A percentile compares a stretch with the other conserved stretches of the same genome.
phyloP scores from a whole-genome alignment of 1,139 yeast genomes.

The Debaryomycetaceae sp. region DNA sequence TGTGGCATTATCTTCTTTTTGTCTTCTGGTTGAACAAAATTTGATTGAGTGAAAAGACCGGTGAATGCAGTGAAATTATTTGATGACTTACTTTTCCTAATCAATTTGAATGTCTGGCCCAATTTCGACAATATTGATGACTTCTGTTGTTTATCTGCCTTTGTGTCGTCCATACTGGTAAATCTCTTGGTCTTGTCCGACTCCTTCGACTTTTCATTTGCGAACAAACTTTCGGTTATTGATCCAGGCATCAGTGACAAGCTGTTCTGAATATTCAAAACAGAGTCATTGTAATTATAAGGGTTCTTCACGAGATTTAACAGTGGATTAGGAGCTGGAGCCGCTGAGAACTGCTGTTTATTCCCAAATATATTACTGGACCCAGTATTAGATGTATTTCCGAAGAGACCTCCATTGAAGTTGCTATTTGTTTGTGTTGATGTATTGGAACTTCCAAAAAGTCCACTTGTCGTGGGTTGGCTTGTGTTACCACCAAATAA shows the following conservation, averaged over 20 bases:
- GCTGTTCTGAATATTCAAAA: conserved; percentile 12
- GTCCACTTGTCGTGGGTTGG: conserved; percentile 7
- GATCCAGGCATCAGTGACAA: conserved; percentile 30
- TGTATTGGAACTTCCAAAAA: conserved; percentile 14
- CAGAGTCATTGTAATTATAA: conserved; percentile 22
- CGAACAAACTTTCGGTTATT: conserved; percentile 32
- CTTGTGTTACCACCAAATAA: conserved; percentile 3
- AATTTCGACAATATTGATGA: conserved; percentile 32
- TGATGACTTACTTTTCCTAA: conserved; percentile 17
- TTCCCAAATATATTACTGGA: conserved; percentile 4
- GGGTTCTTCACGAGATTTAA: conserved; percentile 14
- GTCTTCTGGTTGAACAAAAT: conserved; percentile 15
- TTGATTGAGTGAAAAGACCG: conserved; percentile 24
- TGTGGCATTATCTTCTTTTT: conserved; percentile 10
- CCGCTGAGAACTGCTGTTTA: conserved; percentile 2
- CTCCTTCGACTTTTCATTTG: conserved; percentile 11
- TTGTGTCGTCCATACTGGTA: conserved; percentile 9
- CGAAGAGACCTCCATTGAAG: conserved; percentile 26
- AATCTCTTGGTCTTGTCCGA: conserved; percentile 17
- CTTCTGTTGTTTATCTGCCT: conserved; percentile 8
- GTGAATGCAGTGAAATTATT: conserved; percentile 9
- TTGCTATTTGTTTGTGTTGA: conserved; percentile 4
- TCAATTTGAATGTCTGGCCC: conserved; percentile 36
- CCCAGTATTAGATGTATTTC: conserved; percentile 8
- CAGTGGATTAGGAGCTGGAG: conserved; percentile 1